Conservation (phyloP, 1,139 yeast species). For the Saccharomycopsis phalli region DNA sequence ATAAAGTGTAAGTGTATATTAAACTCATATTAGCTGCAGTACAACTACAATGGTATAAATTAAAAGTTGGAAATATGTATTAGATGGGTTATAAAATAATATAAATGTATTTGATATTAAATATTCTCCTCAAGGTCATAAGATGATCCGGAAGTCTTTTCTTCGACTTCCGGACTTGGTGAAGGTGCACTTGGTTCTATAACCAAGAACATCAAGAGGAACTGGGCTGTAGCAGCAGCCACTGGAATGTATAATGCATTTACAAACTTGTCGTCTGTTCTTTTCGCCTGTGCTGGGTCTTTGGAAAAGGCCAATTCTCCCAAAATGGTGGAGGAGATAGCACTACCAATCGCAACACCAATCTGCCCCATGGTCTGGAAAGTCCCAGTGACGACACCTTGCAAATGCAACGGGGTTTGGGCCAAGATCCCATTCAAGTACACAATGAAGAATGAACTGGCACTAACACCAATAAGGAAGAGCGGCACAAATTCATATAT, state of each 20-base stretch:
- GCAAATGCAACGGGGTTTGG: constrained; percentile 28
- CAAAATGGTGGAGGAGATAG: background rate
- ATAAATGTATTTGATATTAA: no score
- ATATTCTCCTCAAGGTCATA: no score
- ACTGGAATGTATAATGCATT: background rate
- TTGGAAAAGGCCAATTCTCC: background rate
- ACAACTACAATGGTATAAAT: no score
- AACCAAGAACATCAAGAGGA: background rate
- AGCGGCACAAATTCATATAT: constrained; percentile 24
- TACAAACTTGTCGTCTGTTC: background rate
- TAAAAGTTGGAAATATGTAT: no score
- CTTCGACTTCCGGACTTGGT: no score
- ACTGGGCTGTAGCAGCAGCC: background rate
- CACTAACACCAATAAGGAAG: constrained; percentile 23
- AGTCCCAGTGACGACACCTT: constrained; percentile 28
- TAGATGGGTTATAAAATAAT: no score
- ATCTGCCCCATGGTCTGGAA: constrained; percentile 27
- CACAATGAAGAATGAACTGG: constrained; percentile 22
- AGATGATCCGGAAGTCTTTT: background rate
- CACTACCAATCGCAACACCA: no score
- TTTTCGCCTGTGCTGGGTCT: background rate
- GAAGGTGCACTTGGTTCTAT: no score
- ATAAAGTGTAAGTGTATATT: no score
- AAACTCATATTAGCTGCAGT: no score
- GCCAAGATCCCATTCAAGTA: constrained; percentile 23